Evolutionary conservation across 129 eudicot species (phyloP), one percentile per base, ranked within the genome.

Genomic region (Centaurea solstitialis): DNA sequence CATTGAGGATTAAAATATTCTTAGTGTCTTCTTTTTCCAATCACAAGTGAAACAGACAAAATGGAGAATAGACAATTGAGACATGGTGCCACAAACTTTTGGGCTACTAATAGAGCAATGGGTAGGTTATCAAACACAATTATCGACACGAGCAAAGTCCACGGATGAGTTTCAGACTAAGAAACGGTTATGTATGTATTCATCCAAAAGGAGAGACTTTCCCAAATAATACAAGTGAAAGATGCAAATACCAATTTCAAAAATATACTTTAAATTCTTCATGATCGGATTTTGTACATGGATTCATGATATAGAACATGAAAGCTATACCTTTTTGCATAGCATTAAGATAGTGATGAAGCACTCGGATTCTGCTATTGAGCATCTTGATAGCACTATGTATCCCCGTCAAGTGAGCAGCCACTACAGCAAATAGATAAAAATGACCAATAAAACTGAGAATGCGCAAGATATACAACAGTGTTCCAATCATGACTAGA

Each of bases 341-440:
- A 64, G 97, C 91, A 12, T 87, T 84, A 71, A 94, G 99, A 82
- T 92, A 89, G 73, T 94, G 94, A 86, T 88, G 97, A 68, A 94
- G 99, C 78, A 94, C 97, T 73, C 94, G 88, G 83, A 94, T 87
- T 84, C 99, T 87, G 87, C 97, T 89, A 85, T 90, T 92, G 72
- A 94, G 91, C 99, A 94, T 94, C 92, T 94, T 94, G 84, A 94
- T 94, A 59, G 99, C 99, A 87, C 99, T 94, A 57, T 94, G 99
- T 72, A 91, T 90, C 68, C 99, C 99, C 10, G 99, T 94, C 78
- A 94, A 94, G 80, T 94, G 99, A 86, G 99, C 99, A 78, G 99
- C 99, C 99, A 94, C 99, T 92, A 74, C 72, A 86, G 37, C 74
- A 37, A 66, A 68, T 41, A 53, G 2, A 82, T 20, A 33, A 13